Percentiles rank a stretch among this genome's conserved stretches.
Conservation (phyloP, 768 basidiomycete species). For the Hypsizygus marmoreus region DNA sequence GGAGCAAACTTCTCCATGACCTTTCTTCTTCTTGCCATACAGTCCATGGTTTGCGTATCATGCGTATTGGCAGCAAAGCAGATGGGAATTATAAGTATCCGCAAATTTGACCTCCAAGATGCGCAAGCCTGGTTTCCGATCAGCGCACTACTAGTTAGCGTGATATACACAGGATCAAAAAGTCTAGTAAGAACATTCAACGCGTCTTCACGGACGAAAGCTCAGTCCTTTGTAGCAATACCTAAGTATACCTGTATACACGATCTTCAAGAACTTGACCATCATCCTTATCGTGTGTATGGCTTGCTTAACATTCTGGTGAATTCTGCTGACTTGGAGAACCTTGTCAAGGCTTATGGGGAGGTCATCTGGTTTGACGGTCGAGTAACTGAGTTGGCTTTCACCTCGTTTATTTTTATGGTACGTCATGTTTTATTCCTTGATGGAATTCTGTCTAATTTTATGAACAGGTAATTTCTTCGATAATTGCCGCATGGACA, state of each 20-base stretch:
- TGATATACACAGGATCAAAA: slow-evolving; percentile 98
- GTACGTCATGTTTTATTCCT: slow-evolving; percentile 39
- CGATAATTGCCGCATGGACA: slow-evolving; percentile 94
- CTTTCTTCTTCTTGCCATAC: slow-evolving; percentile 89
- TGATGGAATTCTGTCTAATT: not conserved
- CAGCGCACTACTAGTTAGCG: slow-evolving; percentile 85
- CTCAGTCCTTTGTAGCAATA: slow-evolving; percentile 73
- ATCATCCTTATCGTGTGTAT: slow-evolving; percentile 91
- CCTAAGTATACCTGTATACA: slow-evolving; percentile 95
- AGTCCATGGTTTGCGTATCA: slow-evolving; percentile 82
- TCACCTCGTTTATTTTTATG: slow-evolving; percentile 92
- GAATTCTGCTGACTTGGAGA: slow-evolving; percentile 1
- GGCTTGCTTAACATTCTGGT: not conserved
- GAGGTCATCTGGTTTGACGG: slow-evolving; percentile 98
- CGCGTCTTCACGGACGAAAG: not conserved
- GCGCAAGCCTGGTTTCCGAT: slow-evolving; percentile 96
- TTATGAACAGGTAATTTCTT: slow-evolving; percentile 75
- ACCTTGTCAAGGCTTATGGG: slow-evolving; percentile 86
- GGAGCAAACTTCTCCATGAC: slow-evolving; percentile 95
- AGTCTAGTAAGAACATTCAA: slow-evolving; percentile 67
- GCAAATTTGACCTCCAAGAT: slow-evolving; percentile 78
- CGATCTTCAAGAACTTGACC: slow-evolving; percentile 99
- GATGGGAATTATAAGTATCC: slow-evolving; percentile 78
- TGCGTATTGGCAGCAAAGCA: slow-evolving; percentile 79
- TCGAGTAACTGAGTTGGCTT: slow-evolving; percentile 80